phyloP scores from a whole-genome alignment of 768 basidiomycete genomes.

The Pleurotus tuber-regium region DNA sequence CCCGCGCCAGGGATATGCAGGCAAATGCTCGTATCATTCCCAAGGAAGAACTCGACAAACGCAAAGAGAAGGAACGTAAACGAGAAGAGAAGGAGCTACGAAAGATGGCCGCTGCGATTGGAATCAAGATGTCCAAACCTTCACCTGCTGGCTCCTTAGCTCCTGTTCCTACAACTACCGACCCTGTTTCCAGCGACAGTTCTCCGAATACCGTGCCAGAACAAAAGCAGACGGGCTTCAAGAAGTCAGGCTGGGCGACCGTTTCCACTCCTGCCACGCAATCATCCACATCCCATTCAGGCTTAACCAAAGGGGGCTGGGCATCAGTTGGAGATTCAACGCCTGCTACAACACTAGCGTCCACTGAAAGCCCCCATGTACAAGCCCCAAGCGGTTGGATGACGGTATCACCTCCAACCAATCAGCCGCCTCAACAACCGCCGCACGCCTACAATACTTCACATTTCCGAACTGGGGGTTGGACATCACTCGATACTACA shows the following conservation, averaged over 20 bases:
- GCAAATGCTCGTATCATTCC: conserved; percentile 64
- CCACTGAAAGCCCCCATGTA: conserved; percentile 5
- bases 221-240: conserved; percentile 30
- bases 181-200: conserved; percentile 19
- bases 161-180: conserved; percentile 16
- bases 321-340: too few relatives aligned
- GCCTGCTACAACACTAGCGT: too few relatives aligned
- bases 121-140: conserved; percentile 66
- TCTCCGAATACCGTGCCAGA: conserved; percentile 24
- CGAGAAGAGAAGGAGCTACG: conserved; percentile 83
- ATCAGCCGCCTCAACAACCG: conserved; percentile 16
- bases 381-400: conserved; percentile 18
- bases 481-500: conserved; percentile 62
- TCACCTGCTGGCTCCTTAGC: conserved; percentile 16
- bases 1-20: conserved; percentile 81
- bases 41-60: conserved; percentile 66
- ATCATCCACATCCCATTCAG: conserved; percentile 4
- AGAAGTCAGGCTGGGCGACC: conserved; percentile 49
- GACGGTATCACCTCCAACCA: conserved; percentile 11
- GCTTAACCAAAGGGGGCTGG: not conserved
- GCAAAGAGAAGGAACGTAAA: conserved; percentile 83
- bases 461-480: conserved; percentile 58
- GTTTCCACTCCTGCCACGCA: conserved; percentile 28
- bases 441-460: conserved; percentile 12
- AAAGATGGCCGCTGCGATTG: conserved; percentile 80